phyloP scores from a whole-genome alignment of 2,329 filamentous ascomycete genomes.

The Aspergillus transmontanensis region DNA sequence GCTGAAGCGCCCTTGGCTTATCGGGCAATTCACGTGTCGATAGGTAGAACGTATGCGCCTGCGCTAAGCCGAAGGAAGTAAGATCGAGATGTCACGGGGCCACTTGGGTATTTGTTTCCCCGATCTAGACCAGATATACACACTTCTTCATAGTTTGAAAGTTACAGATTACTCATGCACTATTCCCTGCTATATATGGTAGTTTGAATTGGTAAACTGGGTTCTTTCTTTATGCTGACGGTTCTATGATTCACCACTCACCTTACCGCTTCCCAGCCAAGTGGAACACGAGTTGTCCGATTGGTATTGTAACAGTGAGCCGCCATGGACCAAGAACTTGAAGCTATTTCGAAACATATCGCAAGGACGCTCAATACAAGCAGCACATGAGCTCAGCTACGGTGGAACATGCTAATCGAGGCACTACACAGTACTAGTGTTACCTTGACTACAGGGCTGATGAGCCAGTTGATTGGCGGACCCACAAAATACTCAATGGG shows the following conservation, averaged over 20 bases:
- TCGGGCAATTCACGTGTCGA: background rate
- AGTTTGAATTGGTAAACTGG: too few relatives aligned
- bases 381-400: background rate
- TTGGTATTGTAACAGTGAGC: background rate
- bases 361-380: background rate
- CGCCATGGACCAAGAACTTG: background rate
- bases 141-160: too few relatives aligned
- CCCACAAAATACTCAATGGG: background rate
- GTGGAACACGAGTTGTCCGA: background rate
- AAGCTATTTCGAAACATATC: background rate
- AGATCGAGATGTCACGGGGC: background rate
- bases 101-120: too few relatives aligned
- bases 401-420: background rate
- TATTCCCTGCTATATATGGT: background rate
- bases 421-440: background rate
- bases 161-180: too few relatives aligned
- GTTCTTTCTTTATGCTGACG: background rate
- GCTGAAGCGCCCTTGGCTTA: slow-evolving; percentile 1
- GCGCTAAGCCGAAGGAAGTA: background rate
- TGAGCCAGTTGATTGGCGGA: background rate
- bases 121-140: too few relatives aligned
- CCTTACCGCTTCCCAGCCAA: background rate
- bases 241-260: background rate
- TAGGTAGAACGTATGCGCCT: background rate
- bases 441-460: background rate